Percentiles rank a stretch among this genome's conserved stretches.
These are phyloP conservation scores for Haberlea rhodopensis DNA, from an alignment of 257 asterid species.

Conservation along the genomic window DNA sequence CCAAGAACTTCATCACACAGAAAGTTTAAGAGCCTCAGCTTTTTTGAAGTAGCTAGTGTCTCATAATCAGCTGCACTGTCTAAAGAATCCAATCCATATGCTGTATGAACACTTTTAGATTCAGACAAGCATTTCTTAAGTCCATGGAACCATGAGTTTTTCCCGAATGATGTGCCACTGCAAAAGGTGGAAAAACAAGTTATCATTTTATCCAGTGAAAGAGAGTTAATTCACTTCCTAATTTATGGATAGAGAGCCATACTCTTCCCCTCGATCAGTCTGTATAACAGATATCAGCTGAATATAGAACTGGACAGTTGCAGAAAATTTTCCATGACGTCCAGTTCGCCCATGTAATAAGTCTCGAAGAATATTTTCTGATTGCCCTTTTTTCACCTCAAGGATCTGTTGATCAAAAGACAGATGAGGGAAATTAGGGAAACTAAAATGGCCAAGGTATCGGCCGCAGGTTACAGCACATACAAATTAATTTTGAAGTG, in stretches of 20 bases:
- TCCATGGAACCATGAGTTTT: slow-evolving; percentile 50
- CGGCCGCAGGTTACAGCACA: slow-evolving; percentile 13
- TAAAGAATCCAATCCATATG: slow-evolving; percentile 42
- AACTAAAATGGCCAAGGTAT: background rate
- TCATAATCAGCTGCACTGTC: slow-evolving; percentile 50
- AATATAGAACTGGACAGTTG: slow-evolving; percentile 55
- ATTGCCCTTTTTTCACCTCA: slow-evolving; percentile 61
- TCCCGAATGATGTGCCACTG: slow-evolving; percentile 40
- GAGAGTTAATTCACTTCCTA: slow-evolving; percentile 10
- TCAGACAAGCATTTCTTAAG: slow-evolving; percentile 56
- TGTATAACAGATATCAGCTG: slow-evolving; percentile 51
- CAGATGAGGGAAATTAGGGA: slow-evolving; percentile 18
- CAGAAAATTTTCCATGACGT: slow-evolving; percentile 59
- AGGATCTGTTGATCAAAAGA: slow-evolving; percentile 45
- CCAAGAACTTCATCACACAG: slow-evolving; percentile 80
- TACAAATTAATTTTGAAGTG: background rate
- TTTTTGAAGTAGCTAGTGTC: slow-evolving; percentile 52
- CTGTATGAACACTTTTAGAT: slow-evolving; percentile 35
- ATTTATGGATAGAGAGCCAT: slow-evolving; percentile 25
- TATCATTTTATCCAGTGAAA: slow-evolving; percentile 9
- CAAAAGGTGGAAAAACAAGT: slow-evolving; percentile 20
- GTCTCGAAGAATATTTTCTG: slow-evolving; percentile 61
- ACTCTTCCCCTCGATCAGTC: slow-evolving; percentile 59
- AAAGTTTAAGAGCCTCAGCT: slow-evolving; percentile 58
- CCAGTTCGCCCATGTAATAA: slow-evolving; percentile 57